Percentiles rank a stretch among this genome's conserved stretches.
Conservation (phyloP, 2,329 filamentous ascomycete genomes). For the Leptographium radiaticola region DNA sequence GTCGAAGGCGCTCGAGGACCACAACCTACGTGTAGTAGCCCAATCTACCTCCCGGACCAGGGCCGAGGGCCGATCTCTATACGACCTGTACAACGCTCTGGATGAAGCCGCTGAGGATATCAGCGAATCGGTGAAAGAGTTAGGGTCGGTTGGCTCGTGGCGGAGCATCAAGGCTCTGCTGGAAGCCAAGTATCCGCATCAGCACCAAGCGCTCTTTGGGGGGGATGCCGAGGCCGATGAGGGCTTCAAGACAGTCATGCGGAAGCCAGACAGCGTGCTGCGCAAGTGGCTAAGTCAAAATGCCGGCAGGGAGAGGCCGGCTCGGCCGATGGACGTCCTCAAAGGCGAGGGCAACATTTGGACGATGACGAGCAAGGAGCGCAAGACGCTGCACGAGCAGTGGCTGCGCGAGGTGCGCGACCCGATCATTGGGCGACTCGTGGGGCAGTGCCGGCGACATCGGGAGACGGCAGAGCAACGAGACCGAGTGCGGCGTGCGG, state of each 20-base stretch:
- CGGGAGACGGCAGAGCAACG: neutral
- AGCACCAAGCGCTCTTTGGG: slow-evolving; percentile 8
- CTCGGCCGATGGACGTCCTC: neutral
- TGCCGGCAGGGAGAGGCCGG: too few species aligned
- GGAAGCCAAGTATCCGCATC: slow-evolving; percentile 8
- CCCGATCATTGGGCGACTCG: neutral
- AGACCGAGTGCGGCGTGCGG: slow-evolving; percentile 15
- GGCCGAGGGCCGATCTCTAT: slow-evolving; percentile 21
- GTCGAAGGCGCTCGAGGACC: slow-evolving; percentile 32
- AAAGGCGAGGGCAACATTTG: neutral
- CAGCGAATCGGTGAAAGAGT: neutral
- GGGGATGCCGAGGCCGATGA: slow-evolving; percentile 10
- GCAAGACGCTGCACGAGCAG: neutral
- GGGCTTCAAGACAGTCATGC: slow-evolving; percentile 14
- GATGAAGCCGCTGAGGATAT: neutral
- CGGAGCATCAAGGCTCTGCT: neutral
- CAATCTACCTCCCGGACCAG: slow-evolving; percentile 21
- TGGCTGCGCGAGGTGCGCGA: slow-evolving; percentile 2
- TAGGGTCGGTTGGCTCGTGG: neutral
- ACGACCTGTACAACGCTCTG: slow-evolving; percentile 13
- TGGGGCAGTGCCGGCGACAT: neutral
- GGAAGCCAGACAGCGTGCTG: slow-evolving; percentile 8
- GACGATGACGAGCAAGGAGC: neutral
- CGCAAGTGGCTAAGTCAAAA: slow-evolving; percentile 11
- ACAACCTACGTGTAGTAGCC: slow-evolving; percentile 34